These are phyloP conservation scores for Cryptococcus depauperatus DNA, from an alignment of 1,284 basidiomycete species.

Conservation along the genomic window DNA sequence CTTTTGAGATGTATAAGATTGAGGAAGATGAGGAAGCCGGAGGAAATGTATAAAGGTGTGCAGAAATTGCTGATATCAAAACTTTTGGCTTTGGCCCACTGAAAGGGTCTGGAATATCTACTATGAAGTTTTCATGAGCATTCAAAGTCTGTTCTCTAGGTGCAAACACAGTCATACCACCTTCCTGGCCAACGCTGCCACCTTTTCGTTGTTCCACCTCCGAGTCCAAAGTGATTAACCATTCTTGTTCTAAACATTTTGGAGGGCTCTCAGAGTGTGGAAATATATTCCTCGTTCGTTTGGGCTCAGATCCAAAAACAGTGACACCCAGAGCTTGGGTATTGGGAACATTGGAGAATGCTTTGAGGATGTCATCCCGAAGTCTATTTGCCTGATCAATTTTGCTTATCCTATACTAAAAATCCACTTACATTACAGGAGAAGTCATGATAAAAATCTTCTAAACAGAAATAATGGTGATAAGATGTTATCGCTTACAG, in stretches of 20 bases:
- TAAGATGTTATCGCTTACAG: no score
- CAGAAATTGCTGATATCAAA: conserved; percentile 72
- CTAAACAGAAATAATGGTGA: no score
- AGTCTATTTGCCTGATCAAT: no score
- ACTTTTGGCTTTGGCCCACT: conserved; percentile 5
- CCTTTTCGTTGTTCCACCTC: conserved; percentile 36
- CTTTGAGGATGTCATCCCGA: conserved; percentile 57
- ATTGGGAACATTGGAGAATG: conserved; percentile 48
- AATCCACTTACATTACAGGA: no score
- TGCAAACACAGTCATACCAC: neutral
- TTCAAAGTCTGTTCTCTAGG: no score
- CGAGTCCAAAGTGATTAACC: conserved; percentile 60
- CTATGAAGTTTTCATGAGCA: no score
- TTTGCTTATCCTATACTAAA: no score
- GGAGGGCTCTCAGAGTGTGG: conserved; percentile 58
- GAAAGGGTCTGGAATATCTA: neutral
- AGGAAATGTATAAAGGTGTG: conserved; percentile 60
- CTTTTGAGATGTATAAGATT: conserved; percentile 85
- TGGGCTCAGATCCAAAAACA: conserved; percentile 62
- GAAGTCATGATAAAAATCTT: no score
- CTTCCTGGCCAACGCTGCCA: neutral
- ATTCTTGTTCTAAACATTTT: conserved; percentile 48
- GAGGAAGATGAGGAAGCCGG: conserved; percentile 54
- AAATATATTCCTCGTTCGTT: conserved; percentile 58
- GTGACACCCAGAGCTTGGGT: conserved; percentile 63